Evolutionary conservation across 129 eudicot genomes (phyloP).

Genomic region (Artemisia annua): DNA sequence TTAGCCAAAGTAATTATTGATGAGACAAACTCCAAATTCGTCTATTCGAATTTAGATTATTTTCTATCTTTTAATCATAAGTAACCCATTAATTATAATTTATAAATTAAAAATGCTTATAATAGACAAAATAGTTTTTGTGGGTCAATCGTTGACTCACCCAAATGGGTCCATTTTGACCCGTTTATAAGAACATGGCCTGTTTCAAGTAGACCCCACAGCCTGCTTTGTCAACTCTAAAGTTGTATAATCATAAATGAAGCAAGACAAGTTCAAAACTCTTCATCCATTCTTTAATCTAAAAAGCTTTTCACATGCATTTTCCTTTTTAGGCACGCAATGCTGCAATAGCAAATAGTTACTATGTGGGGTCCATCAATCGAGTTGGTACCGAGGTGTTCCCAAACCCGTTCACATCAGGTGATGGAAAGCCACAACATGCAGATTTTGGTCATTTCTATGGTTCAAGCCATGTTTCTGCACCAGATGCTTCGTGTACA

Average conservation of each 20-base stretch:
- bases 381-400: conserved; percentile 96
- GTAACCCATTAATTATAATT: background rate
- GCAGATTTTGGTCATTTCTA: conserved; percentile 96
- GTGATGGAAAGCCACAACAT: conserved; percentile 96
- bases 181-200: background rate
- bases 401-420: conserved; percentile 96
- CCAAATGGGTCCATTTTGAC: background rate
- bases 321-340: conserved; percentile 72
- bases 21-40: background rate
- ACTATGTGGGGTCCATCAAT: conserved; percentile 90
- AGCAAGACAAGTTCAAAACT: background rate
- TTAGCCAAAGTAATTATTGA: background rate
- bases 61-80: background rate
- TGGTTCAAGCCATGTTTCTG: conserved; percentile 90
- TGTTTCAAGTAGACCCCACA: background rate
- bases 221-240: background rate
- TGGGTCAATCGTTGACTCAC: background rate
- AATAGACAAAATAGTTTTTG: background rate
- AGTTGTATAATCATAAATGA: background rate
- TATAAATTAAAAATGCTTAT: background rate
- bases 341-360: conserved; percentile 97
- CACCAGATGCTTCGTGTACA: conserved; percentile 93
- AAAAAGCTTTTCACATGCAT: background rate
- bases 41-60: background rate
- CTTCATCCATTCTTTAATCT: conserved; percentile 7